Percentiles rank a stretch among this genome's conserved stretches.
Conservation (phyloP, 768 basidiomycete genomes). For the Lentinula edodes region DNA sequence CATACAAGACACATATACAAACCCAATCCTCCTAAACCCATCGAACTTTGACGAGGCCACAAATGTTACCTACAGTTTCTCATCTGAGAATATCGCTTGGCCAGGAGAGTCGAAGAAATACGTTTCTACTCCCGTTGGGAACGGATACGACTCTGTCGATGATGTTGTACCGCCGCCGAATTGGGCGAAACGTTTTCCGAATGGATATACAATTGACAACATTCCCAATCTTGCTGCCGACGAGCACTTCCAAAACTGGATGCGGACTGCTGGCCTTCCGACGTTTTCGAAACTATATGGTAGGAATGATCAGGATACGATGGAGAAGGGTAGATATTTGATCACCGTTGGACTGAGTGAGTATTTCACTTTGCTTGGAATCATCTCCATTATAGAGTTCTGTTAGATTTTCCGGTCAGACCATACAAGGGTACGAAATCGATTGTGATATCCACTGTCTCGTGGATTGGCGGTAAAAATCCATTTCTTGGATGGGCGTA, state of each 20-base stretch:
- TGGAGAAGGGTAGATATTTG: slow-evolving; percentile 70
- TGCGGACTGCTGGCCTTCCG: slow-evolving; percentile 95
- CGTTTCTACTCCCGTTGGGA: slow-evolving; percentile 40
- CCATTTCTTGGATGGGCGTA: slow-evolving; percentile 99
- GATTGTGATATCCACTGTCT: slow-evolving; percentile 93
- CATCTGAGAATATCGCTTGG: slow-evolving; percentile 88
- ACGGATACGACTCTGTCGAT: slow-evolving; percentile 48
- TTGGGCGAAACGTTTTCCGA: slow-evolving; percentile 71
- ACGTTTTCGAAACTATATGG: slow-evolving; percentile 96
- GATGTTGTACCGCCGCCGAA: slow-evolving; percentile 90
- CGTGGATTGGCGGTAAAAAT: slow-evolving; percentile 99
- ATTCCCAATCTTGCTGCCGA: slow-evolving; percentile 63
- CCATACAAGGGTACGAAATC: slow-evolving; percentile 94
- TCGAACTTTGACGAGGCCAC: slow-evolving; percentile 31
- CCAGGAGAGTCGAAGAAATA: slow-evolving; percentile 93
- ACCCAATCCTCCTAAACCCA: slow-evolving; percentile 54
- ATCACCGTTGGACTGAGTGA: slow-evolving; percentile 78
- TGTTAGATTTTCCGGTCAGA: slow-evolving; percentile 87
- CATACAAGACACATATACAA: slow-evolving; percentile 68
- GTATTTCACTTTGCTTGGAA: slow-evolving; percentile 24
- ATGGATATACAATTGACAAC: slow-evolving; percentile 68
- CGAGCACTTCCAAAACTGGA: slow-evolving; percentile 99
- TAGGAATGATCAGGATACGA: slow-evolving; percentile 73
- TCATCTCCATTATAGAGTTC: slow-evolving; percentile 7
- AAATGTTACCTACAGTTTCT: slow-evolving; percentile 61